These are phyloP conservation scores for Trichoderma atrobrunneum DNA, from an alignment of 2,329 filamentous ascomycete genomes.

Conservation along the genomic window DNA sequence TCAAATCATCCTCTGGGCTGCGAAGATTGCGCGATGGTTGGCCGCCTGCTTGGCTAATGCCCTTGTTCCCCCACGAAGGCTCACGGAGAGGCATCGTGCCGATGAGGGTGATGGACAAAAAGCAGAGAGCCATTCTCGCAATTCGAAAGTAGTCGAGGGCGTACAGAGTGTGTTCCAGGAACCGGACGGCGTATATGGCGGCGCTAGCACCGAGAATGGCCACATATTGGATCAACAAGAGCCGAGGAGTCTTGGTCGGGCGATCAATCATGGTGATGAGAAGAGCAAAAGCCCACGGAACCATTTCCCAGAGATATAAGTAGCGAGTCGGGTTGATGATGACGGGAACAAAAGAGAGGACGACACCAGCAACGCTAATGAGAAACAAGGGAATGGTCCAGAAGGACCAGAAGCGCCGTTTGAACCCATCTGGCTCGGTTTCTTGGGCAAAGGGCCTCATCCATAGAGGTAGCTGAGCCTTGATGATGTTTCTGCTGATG, in stretches of 20 bases:
- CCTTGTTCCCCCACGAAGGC: constrained; percentile 32
- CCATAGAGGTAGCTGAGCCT: constrained; percentile 39
- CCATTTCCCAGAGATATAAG: constrained; percentile 33
- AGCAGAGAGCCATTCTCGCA: constrained; percentile 24
- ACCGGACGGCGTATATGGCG: constrained; percentile 31
- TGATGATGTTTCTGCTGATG: constrained; percentile 27
- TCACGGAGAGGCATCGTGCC: constrained; percentile 39
- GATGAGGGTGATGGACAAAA: constrained; percentile 32
- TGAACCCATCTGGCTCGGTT: constrained; percentile 24
- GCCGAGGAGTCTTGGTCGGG: constrained; percentile 42
- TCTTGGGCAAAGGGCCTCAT: constrained; percentile 45
- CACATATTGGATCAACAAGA: constrained; percentile 40
- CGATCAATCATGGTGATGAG: constrained; percentile 39
- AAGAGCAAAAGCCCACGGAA: constrained; percentile 39
- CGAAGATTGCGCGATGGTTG: constrained; percentile 47
- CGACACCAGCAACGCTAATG: constrained; percentile 36
- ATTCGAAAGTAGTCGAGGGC: constrained; percentile 27
- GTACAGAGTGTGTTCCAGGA: constrained; percentile 27
- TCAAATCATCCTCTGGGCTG: constrained; percentile 74
- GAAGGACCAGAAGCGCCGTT: constrained; percentile 36
- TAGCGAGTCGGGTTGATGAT: constrained; percentile 30
- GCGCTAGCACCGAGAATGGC: constrained; percentile 34
- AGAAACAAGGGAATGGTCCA: constrained; percentile 39
- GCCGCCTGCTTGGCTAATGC: constrained; percentile 31
- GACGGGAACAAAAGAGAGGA: constrained; percentile 32